A percentile compares a stretch with the other conserved stretches of the same genome.
phyloP scores from a whole-genome alignment of 768 basidiomycete species.

The Sporobolomyces roseus region DNA sequence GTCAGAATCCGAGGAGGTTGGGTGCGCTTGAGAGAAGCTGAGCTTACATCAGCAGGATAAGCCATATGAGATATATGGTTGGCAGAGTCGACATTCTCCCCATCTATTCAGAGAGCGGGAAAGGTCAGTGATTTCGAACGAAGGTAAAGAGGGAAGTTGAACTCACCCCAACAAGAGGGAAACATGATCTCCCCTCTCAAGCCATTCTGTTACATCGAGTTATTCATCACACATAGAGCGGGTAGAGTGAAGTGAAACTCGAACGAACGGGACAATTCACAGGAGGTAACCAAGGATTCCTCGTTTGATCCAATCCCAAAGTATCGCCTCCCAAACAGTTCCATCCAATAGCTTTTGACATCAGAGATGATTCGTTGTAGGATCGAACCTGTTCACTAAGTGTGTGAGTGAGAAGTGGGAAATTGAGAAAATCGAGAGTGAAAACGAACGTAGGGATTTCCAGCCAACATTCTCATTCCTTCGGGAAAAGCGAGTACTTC shows the following conservation, averaged over 20 bases:
- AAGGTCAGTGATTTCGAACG: too few species aligned
- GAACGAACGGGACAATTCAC: conserved; percentile 24
- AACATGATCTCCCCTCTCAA: conserved; percentile 38
- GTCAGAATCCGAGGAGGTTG: not conserved
- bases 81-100: conserved; percentile 11
- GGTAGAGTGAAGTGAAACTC: not conserved
- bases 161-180: conserved; percentile 28
- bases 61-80: conserved; percentile 24
- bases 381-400: not conserved
- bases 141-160: not conserved
- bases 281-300: not conserved
- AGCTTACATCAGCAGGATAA: conserved; percentile 4
- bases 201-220: conserved; percentile 17
- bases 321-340: conserved; percentile 16
- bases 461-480: conserved; percentile 36
- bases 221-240: not conserved
- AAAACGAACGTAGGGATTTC: conserved; percentile 27
- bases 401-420: too few species aligned
- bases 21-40: not conserved
- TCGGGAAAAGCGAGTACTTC: conserved; percentile 8
- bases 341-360: conserved; percentile 11
- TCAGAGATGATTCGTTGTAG: conserved; percentile 17
- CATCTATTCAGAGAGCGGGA: conserved; percentile 1
- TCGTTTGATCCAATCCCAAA: not conserved
- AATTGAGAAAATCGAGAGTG: not conserved